Conservation (phyloP, 768 basidiomycete genomes). For the Pleurotus tuoliensis region DNA sequence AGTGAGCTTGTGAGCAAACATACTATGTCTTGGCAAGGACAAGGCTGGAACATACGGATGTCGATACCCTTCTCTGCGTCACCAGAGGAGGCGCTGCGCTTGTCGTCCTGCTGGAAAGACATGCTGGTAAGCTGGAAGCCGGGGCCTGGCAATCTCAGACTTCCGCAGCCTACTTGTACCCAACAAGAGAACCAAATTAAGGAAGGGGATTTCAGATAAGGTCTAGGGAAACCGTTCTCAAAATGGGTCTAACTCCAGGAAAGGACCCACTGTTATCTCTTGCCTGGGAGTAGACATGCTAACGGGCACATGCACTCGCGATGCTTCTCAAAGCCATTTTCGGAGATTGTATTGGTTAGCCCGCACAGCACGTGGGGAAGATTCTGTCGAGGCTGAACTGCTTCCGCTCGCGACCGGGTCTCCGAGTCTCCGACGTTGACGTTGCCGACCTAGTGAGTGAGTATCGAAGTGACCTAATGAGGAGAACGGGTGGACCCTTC, state of each 20-base stretch:
- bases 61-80: conserved; percentile 27
- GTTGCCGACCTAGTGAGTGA: not conserved
- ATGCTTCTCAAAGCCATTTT: conserved; percentile 3
- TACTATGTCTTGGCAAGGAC: not conserved
- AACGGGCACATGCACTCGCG: conserved; percentile 14
- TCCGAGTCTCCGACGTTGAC: not conserved
- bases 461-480: no score
- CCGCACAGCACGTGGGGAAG: conserved; percentile 1
- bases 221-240: conserved; percentile 10
- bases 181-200: conserved; percentile 16
- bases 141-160: conserved; percentile 4
- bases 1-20: not conserved
- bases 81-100: conserved; percentile 20
- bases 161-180: conserved; percentile 24
- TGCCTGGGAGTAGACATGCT: conserved; percentile 16
- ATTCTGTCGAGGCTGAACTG: not conserved
- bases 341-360: conserved; percentile 1
- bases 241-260: conserved; percentile 7
- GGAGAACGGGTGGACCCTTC: no score
- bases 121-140: conserved; percentile 23
- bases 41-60: conserved; percentile 13
- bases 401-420: conserved; percentile 1
- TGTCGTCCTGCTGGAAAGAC: conserved; percentile 25
- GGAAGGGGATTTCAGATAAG: conserved; percentile 21
- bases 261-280: conserved; percentile 10